Base-by-base conservation (phyloP, 2,329 filamentous ascomycete species). In the Zymoseptoria pseudotritici region DNA sequence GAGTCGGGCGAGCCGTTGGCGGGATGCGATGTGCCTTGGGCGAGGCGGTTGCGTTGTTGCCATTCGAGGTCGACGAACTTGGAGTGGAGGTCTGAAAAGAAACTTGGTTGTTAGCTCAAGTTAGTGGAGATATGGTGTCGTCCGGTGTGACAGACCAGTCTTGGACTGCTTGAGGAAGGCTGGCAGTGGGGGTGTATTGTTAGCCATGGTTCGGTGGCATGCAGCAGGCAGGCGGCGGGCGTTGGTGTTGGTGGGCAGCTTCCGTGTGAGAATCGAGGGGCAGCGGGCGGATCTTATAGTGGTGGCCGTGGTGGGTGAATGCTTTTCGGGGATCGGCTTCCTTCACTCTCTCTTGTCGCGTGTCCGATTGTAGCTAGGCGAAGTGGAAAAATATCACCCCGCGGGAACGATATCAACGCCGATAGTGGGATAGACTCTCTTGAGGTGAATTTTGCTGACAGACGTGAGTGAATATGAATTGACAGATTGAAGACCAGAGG, bases 11-110 rank as follows among this genome's bases (percentile, higher is more conserved):
- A 73, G 19, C 63, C 54, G 13, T 61, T 58, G 21, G 61, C 50
- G 4, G 70, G 61, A 6, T 70, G 70, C 65, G 76, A 69, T 49
- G 73, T 69, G 53, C 76, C 79, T 61, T 82, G 76, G 17, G 76
- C 69, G 11, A 85, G 69, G 29, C 84, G 82, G 55, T 79, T 73
- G 58, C 81, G 76, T 73, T 87, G 81, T 67, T 82, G 76, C 81
- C 81, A 82, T 75, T 86, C 79, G 51, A 89, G 76, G 61, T 85
- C 82, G 59, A 80, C 75, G 70, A 87, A 88, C 68, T 84, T 86
- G 59, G 77, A 72, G 61, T 80, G 77, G 55, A 87, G 78, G 58
- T 86, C 84, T 85, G 31, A 64, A 66, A 4, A 46, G 17, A n/a
- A 6, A 57, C 26, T 29, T 29, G 2, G 26, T 9, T 9, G 26